Evolutionary conservation across 2,329 filamentous ascomycete species (phyloP).

Genomic region (Penicillium sp.): DNA sequence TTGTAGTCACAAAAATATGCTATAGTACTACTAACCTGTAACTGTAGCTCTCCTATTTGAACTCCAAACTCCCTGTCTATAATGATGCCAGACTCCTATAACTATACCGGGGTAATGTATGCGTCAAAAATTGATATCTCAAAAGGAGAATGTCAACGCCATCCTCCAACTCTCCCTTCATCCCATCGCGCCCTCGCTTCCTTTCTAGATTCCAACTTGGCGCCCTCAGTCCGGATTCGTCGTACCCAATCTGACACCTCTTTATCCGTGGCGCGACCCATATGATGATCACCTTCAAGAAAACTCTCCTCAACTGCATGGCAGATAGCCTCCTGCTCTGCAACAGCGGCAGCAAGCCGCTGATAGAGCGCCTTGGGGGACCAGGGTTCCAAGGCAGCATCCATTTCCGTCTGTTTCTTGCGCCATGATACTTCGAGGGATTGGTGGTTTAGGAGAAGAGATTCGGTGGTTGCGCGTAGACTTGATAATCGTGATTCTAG

Average conservation of each 20-base stretch:
- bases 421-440: constrained; percentile 90
- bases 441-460: constrained; percentile 75
- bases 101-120: not conserved
- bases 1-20: not conserved
- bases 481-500: constrained; percentile 47
- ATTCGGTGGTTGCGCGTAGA: constrained; percentile 66
- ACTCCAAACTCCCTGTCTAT: not conserved
- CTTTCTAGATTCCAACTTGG: constrained; percentile 71
- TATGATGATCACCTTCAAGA: constrained; percentile 57
- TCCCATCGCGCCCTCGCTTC: constrained; percentile 94
- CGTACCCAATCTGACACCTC: constrained; percentile 83
- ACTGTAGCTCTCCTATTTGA: not conserved
- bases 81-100: not conserved
- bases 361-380: constrained; percentile 84
- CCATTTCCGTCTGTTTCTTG: constrained; percentile 83
- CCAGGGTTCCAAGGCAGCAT: constrained; percentile 77
- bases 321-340: constrained; percentile 79
- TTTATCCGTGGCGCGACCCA: constrained; percentile 64
- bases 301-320: constrained; percentile 89
- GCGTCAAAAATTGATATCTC: too few relatives aligned
- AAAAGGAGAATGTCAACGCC: constrained; percentile 58
- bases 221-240: constrained; percentile 74
- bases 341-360: constrained; percentile 68
- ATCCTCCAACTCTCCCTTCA: constrained; percentile 89
- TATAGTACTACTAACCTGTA: not conserved